A percentile compares a stretch with the other conserved stretches of the same genome.
phyloP scores from a whole-genome alignment of 2,329 filamentous ascomycete genomes.

The Calonectria naviculata region DNA sequence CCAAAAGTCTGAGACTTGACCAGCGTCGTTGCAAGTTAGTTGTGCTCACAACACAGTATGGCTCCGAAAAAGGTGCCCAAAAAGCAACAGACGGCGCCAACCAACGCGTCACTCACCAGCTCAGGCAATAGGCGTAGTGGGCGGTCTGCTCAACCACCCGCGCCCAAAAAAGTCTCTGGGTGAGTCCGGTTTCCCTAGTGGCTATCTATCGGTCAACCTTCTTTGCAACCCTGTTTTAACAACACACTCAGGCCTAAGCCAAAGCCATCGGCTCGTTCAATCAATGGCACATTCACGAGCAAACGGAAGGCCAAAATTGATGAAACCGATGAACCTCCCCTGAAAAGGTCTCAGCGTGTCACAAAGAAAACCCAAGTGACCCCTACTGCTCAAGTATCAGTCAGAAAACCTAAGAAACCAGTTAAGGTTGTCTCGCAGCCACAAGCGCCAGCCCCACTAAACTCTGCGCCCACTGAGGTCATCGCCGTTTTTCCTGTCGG shows the following conservation, averaged over 20 bases:
- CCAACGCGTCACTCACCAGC: neutral
- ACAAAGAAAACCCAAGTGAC: neutral
- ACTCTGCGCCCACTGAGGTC: neutral
- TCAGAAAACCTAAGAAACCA: neutral
- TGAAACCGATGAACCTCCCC: neutral
- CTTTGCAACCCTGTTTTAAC: neutral
- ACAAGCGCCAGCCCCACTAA: neutral
- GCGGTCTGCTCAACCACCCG: neutral
- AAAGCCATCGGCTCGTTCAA: neutral
- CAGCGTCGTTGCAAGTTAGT: neutral
- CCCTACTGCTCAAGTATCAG: neutral
- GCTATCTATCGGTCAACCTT: neutral
- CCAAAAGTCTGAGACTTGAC: neutral
- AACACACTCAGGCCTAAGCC: neutral
- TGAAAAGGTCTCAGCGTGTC: neutral
- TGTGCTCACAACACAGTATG: neutral
- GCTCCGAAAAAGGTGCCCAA: neutral
- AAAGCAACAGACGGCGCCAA: neutral
- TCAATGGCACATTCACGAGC: neutral
- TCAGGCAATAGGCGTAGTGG: neutral
- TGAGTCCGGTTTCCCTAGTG: neutral
- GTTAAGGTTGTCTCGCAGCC: neutral
- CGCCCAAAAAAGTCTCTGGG: neutral
- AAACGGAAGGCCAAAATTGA: neutral
- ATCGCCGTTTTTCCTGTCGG: conserved; percentile 21